Conservation (phyloP, 345 rosid genomes). For the Gossypioides kirkii region DNA sequence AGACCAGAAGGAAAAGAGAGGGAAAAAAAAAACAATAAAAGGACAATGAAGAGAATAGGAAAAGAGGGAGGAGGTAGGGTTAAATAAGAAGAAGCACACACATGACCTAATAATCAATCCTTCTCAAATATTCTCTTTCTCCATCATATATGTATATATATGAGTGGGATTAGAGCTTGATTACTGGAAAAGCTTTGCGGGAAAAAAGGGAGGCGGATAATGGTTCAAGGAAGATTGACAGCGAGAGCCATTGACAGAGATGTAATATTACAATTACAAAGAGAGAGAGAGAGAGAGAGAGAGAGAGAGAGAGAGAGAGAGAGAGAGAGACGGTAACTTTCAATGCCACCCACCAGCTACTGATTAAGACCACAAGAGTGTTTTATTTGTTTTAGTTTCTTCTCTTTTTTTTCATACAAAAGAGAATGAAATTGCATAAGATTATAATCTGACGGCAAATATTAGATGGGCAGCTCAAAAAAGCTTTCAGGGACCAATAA, state of each 20-base stretch:
- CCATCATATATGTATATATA: neutral
- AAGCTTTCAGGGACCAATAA: neutral
- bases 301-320: conserved; percentile 23
- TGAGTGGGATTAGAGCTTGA: conserved; percentile 37
- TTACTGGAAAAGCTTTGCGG: conserved; percentile 69
- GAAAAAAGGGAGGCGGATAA: conserved; percentile 37
- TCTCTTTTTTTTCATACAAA: neutral
- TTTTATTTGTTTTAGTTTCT: conserved; percentile 8
- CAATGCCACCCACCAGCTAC: conserved; percentile 55
- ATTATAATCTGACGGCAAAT: conserved; percentile 24
- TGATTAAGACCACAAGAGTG: conserved; percentile 54
- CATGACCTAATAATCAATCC: conserved; percentile 58
- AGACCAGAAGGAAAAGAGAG: conserved; percentile 32
- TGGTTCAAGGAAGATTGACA: conserved; percentile 29
- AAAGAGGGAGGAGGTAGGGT: conserved; percentile 47
- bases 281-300: conserved; percentile 18
- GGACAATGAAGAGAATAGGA: conserved; percentile 32
- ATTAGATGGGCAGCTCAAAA: conserved; percentile 10
- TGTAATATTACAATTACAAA: neutral
- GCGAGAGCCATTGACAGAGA: conserved; percentile 11
- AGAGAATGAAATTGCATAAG: neutral
- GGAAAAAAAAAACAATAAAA: neutral
- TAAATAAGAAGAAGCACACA: conserved; percentile 43
- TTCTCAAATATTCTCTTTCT: conserved; percentile 29
- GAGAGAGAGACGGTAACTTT: conserved; percentile 33